Base-by-base conservation (phyloP, 805 yeast genomes). In the Saturnispora gosingensis region DNA sequence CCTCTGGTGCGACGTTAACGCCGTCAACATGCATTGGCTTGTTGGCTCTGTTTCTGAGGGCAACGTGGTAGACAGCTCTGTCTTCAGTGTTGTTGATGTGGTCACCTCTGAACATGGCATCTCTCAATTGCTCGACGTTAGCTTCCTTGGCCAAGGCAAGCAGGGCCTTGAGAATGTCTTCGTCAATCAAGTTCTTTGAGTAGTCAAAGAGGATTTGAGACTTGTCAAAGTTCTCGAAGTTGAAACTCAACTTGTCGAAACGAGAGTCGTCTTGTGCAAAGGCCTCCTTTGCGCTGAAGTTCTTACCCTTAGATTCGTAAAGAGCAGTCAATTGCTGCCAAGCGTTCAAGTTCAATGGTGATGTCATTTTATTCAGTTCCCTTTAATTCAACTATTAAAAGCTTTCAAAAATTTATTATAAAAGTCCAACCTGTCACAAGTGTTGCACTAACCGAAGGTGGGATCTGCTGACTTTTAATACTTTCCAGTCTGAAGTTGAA, bases 51-150 rank as follows among this genome's bases (percentile, higher is more conserved):
- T 95, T 91, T 80, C 99, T 85, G 63, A 93, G 80, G 35, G 98
- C 99, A 62, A 82, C 88, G 74, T 93, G 99, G 78, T 78, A 93
- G 45, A 93, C 99, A 40, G 99, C 98, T 72, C 96, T 81, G 72
- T 82, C 85, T 74, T 93, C 99, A 56, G 99, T 93, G 73, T 80
- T 80, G 78, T 93, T 93, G 77, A 93, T 89, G 73, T 88, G 89
- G 54, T 82, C 86, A 69, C 99, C 99, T 30, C 78, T 78, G 67
- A 93, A 93, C 89, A 93, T 83, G 52, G 78, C 87, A 64, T 91
- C 95, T 70, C 98, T 82, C 67, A 93, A 81, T 54, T 75, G 67
- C 69, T 88, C 93, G 61, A 93, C 90, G 50, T 82, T 79, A 59
- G 97, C 90, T 72, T 93, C 95, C 67, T 82, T 80, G 61, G 98